Percentiles rank a stretch among this genome's conserved stretches.
These are phyloP conservation scores for Melaleuca quinquenervia DNA, from an alignment of 345 rosid genomes.

Conservation along the genomic window DNA sequence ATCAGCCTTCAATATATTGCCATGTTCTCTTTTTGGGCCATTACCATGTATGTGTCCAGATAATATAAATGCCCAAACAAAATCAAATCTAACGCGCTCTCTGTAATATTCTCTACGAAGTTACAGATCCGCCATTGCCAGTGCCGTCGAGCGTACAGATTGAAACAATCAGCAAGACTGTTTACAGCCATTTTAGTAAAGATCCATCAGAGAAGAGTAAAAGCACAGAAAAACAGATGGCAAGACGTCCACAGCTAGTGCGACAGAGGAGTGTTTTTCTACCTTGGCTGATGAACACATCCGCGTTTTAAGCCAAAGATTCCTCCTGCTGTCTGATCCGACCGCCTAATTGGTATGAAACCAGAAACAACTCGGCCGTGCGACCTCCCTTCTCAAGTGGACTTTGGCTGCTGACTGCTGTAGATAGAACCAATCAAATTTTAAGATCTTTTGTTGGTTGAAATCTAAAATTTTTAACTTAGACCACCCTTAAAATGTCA, in stretches of 20 bases:
- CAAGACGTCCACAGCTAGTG: background rate
- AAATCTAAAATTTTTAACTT: background rate
- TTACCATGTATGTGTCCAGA: background rate
- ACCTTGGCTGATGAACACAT: background rate
- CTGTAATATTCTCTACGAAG: rapidly evolving
- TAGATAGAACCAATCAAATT: background rate
- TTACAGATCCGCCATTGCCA: background rate
- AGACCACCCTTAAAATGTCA: background rate
- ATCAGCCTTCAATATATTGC: background rate
- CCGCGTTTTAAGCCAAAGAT: background rate
- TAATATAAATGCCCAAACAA: background rate
- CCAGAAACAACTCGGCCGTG: background rate
- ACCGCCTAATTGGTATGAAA: background rate
- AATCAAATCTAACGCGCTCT: background rate
- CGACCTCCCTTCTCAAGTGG: background rate
- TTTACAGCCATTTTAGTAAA: background rate
- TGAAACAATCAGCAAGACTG: background rate
- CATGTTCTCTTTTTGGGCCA: background rate
- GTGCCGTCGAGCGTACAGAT: background rate
- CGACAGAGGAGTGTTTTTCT: background rate
- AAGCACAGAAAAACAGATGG: background rate
- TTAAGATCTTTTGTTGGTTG: background rate
- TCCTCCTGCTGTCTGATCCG: background rate
- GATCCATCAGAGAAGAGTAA: background rate
- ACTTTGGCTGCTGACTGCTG: background rate